A percentile compares a stretch with the other conserved stretches of the same genome.
These are phyloP conservation scores for Suhomyces canberraensis DNA, from an alignment of 805 yeast species.

Conservation along the genomic window DNA sequence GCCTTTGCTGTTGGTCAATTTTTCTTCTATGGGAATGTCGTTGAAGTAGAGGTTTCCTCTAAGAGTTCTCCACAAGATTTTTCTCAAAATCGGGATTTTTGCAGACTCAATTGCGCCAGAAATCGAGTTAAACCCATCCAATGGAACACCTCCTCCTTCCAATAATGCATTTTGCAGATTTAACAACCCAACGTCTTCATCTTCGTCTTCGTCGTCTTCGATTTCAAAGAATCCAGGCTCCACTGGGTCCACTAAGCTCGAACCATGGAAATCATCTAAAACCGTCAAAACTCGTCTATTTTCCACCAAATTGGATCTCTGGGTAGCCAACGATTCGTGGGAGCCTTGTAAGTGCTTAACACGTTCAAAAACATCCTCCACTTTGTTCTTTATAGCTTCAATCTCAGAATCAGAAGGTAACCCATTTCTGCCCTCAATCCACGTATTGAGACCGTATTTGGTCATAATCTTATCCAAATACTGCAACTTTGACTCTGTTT, in stretches of 20 bases:
- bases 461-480: constrained; percentile 27
- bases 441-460: constrained; percentile 36
- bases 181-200: constrained; percentile 28
- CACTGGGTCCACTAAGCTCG: constrained; percentile 12
- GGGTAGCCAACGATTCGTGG: constrained; percentile 22
- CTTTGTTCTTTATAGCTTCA: constrained; percentile 27
- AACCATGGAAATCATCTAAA: constrained; percentile 31
- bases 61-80: constrained; percentile 41
- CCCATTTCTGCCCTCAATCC: constrained; percentile 33
- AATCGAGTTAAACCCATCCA: constrained; percentile 27
- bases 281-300: constrained; percentile 34
- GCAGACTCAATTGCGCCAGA: constrained; percentile 35
- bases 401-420: constrained; percentile 34
- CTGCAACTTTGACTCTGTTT: constrained; percentile 27
- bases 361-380: constrained; percentile 25
- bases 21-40: constrained; percentile 32
- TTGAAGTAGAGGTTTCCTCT: constrained; percentile 42
- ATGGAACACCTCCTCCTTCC: constrained; percentile 15
- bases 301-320: constrained; percentile 25
- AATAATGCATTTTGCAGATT: constrained; percentile 18
- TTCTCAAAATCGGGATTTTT: constrained; percentile 36
- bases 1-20: constrained; percentile 12
- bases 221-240: neutral
- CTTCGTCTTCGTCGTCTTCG: constrained; percentile 19
- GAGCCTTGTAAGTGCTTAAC: constrained; percentile 38